Evolutionary conservation across 805 yeast genomes (phyloP).

Genomic region (Barnettozyma sucrosica): DNA sequence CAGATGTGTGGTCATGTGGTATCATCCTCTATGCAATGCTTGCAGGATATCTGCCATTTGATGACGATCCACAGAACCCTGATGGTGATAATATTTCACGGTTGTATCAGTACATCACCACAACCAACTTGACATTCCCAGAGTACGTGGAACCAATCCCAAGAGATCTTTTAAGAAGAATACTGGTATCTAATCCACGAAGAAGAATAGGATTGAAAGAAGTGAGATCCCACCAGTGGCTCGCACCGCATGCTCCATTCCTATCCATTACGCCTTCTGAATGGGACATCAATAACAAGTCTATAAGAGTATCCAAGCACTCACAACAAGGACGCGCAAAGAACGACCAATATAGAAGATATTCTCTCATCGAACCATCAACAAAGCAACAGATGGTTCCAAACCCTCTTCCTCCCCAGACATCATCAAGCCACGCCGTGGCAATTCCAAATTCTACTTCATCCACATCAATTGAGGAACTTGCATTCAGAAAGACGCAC

Average conservation of each 20-base stretch:
- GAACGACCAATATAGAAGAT: slow-evolving; percentile 29
- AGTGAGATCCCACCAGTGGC: slow-evolving; percentile 82
- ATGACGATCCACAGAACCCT: slow-evolving; percentile 94
- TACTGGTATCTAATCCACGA: slow-evolving; percentile 79
- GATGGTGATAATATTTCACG: slow-evolving; percentile 92
- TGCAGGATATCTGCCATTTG: slow-evolving; percentile 95
- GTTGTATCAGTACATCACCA: slow-evolving; percentile 85
- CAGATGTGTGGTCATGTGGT: slow-evolving; percentile 96
- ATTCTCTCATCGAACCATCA: slow-evolving; percentile 39
- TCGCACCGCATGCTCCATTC: slow-evolving; percentile 76
- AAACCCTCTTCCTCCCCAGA: slow-evolving; percentile 62
- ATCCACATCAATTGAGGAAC: slow-evolving; percentile 24
- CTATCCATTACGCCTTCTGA: slow-evolving; percentile 80
- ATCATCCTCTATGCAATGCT: slow-evolving; percentile 94
- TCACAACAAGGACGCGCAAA: slow-evolving; percentile 19
- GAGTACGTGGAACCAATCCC: slow-evolving; percentile 89
- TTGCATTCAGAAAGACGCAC: slow-evolving; percentile 23
- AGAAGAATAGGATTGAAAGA: slow-evolving; percentile 64
- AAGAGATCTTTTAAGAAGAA: slow-evolving; percentile 80
- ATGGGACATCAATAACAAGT: slow-evolving; percentile 59
- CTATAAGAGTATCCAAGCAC: background rate
- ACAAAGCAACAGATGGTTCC: slow-evolving; percentile 35
- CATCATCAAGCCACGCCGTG: slow-evolving; percentile 55
- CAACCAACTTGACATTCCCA: slow-evolving; percentile 90
- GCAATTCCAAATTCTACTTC: slow-evolving; percentile 39